phyloP scores from a whole-genome alignment of 2,329 filamentous ascomycete species.

The Clarireedia sp. region DNA sequence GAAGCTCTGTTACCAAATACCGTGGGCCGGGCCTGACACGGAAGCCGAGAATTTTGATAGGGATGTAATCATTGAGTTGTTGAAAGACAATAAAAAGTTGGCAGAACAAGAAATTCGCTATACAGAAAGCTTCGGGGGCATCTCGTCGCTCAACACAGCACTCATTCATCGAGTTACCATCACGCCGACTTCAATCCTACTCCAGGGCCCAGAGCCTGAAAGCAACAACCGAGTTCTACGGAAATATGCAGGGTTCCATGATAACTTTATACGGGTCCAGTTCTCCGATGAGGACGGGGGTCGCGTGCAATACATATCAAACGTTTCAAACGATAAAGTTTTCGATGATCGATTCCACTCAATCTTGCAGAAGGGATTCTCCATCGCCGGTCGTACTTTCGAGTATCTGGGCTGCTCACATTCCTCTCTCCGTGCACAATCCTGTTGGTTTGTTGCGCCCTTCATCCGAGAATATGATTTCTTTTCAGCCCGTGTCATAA shows the following conservation, averaged over 20 bases:
- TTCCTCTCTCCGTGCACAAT: constrained; percentile 65
- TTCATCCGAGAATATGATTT: constrained; percentile 32
- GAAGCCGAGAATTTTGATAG: constrained; percentile 37
- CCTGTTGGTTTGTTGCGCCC: constrained; percentile 57
- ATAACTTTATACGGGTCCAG: constrained; percentile 61
- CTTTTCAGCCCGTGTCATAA: constrained; percentile 31
- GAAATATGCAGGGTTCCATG: constrained; percentile 50
- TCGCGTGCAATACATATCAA: constrained; percentile 50
- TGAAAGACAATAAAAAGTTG: constrained; percentile 33
- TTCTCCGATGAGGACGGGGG: constrained; percentile 69
- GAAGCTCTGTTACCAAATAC: constrained; percentile 43
- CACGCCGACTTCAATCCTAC: constrained; percentile 49
- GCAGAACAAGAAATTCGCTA: constrained; percentile 15
- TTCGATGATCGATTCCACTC: constrained; percentile 51
- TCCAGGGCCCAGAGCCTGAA: constrained; percentile 57
- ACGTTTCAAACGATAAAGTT: constrained; percentile 42
- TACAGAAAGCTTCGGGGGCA: constrained; percentile 23
- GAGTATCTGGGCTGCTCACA: constrained; percentile 71
- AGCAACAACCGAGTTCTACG: constrained; percentile 64
- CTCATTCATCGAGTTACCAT: constrained; percentile 32
- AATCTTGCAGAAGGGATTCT: constrained; percentile 51
- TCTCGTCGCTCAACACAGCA: constrained; percentile 17
- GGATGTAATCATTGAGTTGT: constrained; percentile 35
- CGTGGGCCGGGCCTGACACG: constrained; percentile 44
- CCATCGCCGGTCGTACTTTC: constrained; percentile 55